A percentile compares a stretch with the other conserved stretches of the same genome.
These are phyloP conservation scores for Kurtzmaniella fragi DNA, from an alignment of 805 yeast genomes.

Conservation along the genomic window DNA sequence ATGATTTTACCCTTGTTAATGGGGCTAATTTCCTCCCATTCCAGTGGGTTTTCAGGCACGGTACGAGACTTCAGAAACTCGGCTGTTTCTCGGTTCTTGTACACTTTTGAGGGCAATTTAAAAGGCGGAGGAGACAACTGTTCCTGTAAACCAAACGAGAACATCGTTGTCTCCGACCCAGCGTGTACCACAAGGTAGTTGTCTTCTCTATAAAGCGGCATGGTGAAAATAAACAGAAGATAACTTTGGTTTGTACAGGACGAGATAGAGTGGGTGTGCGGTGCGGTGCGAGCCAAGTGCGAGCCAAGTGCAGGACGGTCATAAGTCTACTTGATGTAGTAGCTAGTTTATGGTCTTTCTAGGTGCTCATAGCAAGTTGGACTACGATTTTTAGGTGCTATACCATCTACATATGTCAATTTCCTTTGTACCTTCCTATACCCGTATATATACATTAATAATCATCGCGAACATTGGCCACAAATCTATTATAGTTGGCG, in stretches of 20 bases:
- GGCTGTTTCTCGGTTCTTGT: constrained; percentile 34
- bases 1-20: constrained; percentile 59
- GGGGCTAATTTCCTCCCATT: constrained; percentile 51
- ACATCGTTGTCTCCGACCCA: constrained; percentile 70
- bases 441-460: background rate
- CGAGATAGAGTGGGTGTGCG: background rate
- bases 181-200: constrained; percentile 61
- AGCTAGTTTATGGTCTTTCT: too few species aligned
- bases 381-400: too few species aligned
- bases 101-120: constrained; percentile 75
- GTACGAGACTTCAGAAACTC: constrained; percentile 16
- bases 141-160: constrained; percentile 77
- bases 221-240: constrained; percentile 5
- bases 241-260: background rate
- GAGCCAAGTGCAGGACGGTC: too few species aligned
- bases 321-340: too few species aligned
- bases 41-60: constrained; percentile 8
- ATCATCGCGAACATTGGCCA: constrained; percentile 22
- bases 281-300: background rate
- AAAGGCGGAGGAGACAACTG: constrained; percentile 70
- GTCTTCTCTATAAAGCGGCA: constrained; percentile 44
- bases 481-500: constrained; percentile 31
- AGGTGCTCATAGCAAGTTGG: too few species aligned
- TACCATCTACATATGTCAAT: too few species aligned
- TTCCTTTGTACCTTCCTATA: too few species aligned